phyloP scores from a whole-genome alignment of 257 asterid species.

The Salvia rosmarinus region DNA sequence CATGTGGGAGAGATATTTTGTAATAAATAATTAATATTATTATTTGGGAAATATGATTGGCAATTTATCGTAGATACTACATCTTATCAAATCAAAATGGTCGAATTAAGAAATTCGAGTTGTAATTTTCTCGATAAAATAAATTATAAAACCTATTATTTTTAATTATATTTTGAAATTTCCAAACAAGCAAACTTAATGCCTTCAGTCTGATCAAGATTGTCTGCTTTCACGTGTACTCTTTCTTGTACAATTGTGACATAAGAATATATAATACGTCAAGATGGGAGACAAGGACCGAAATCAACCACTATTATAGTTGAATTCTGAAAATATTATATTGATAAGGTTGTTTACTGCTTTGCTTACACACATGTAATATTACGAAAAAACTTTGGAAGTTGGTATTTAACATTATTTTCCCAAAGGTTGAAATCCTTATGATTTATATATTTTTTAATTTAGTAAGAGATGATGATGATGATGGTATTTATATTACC shows the following conservation, averaged over 20 bases:
- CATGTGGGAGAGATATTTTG: too few species aligned
- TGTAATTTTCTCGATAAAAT: too few species aligned
- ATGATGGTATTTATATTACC: too few species aligned
- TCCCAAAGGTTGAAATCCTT: neutral
- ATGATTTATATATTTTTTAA: too few species aligned
- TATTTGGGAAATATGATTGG: too few species aligned
- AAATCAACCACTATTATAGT: neutral
- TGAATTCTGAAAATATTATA: neutral
- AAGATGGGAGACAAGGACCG: neutral
- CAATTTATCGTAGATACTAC: too few species aligned
- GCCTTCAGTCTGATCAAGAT: neutral
- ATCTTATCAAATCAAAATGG: too few species aligned
- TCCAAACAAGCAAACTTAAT: neutral
- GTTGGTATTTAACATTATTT: neutral
- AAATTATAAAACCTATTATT: too few species aligned
- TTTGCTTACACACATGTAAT: neutral
- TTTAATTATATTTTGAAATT: neutral
- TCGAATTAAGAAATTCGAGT: too few species aligned
- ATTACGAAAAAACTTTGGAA: neutral
- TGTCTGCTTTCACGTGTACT: conserved; percentile 12
- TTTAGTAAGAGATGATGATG: too few species aligned
- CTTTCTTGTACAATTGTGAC: neutral
- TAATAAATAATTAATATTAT: too few species aligned
- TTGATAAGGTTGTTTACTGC: neutral
- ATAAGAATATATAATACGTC: conserved; percentile 16